Percentiles rank a stretch among this genome's conserved stretches.
phyloP scores from a whole-genome alignment of 2,329 filamentous ascomycete genomes.

The Fusarium sp. region DNA sequence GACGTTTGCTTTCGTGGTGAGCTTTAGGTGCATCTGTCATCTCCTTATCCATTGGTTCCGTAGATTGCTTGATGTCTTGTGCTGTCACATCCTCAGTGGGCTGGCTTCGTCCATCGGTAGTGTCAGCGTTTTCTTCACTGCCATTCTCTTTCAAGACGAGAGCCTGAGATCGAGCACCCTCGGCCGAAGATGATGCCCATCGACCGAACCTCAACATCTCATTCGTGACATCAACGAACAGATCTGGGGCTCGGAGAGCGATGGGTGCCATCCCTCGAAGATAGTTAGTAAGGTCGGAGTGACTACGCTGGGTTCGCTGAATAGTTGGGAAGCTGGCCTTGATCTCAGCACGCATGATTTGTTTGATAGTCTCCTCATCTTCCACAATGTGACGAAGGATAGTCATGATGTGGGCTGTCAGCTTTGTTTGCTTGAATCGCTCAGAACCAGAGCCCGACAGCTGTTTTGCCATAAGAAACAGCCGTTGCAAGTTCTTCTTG shows the following conservation, averaged over 20 bases:
- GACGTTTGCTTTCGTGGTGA: constrained; percentile 77
- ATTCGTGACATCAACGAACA: constrained; percentile 89
- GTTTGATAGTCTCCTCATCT: constrained; percentile 89
- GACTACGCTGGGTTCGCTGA: constrained; percentile 62
- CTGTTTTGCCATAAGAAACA: constrained; percentile 97
- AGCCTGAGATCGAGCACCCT: constrained; percentile 49
- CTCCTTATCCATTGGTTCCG: constrained; percentile 69
- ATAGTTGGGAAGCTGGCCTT: constrained; percentile 77
- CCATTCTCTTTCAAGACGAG: constrained; percentile 58
- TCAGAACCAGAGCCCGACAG: constrained; percentile 83
- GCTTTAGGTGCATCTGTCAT: constrained; percentile 75
- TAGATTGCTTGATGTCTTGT: constrained; percentile 69
- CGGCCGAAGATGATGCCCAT: constrained; percentile 61
- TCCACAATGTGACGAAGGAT: constrained; percentile 94
- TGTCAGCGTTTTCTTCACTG: constrained; percentile 32
- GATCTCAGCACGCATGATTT: constrained; percentile 93
- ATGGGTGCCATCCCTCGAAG: constrained; percentile 82
- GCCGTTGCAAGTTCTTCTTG: constrained; percentile 86
- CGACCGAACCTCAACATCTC: constrained; percentile 82
- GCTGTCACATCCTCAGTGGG: constrained; percentile 23
- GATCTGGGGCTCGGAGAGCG: constrained; percentile 81
- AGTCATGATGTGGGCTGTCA: constrained; percentile 78
- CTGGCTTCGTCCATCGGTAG: constrained; percentile 25
- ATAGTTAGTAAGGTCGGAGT: constrained; percentile 77
- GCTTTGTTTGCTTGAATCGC: constrained; percentile 70